Evolutionary conservation across 2,329 filamentous ascomycete genomes (phyloP), one percentile per base, ranked within the genome.

Genomic region (Botrytis paeoniae): DNA sequence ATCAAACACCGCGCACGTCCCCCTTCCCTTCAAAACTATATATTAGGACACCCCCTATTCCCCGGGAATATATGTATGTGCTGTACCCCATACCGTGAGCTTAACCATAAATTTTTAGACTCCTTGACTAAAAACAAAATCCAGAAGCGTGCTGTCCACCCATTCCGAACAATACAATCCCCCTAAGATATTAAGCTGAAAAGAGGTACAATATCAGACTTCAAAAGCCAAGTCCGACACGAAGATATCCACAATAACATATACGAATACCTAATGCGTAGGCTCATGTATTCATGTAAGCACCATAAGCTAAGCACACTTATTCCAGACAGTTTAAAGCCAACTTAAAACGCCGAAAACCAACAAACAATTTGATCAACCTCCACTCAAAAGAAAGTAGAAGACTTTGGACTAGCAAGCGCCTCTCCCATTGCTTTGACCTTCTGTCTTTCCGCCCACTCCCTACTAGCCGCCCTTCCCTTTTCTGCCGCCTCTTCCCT

Each of bases 401-500:
- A 77, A 54, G 77, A 77, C 48, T 77, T 78, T 22, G 77, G 77
- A 41, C 77, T 77, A 73, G 78, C 78, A 14, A 75, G 77, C 75
- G 76, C 73, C 18, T 79, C 77, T 59, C 73, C 71, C 18, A 69
- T 59, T 43, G 25, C n/a, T 43, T 76, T 80, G 7, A 75, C 75
- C 73, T 76, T 76, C 78, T 87, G 86, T 81, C 86, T 89, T 79
- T 89, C 88, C 18, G 88, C 88, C 88, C 89, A 91, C 77, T 89
- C 87, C 48, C 88, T 85, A 76, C 88, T 88, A 73, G 87, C 84
- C 79, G 85, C 83, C 71, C 89, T 85, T 71, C 88, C 89, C 77
- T 87, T 84, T 80, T 91, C 88, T 16, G 89, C 89, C 37, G 89
- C 89, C 77, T 89, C 84, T 77, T 89, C 86, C 62, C 89, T 84